These are phyloP conservation scores for Agaricus sinodeliciosus DNA, from an alignment of 768 basidiomycete genomes.

Conservation along the genomic window DNA sequence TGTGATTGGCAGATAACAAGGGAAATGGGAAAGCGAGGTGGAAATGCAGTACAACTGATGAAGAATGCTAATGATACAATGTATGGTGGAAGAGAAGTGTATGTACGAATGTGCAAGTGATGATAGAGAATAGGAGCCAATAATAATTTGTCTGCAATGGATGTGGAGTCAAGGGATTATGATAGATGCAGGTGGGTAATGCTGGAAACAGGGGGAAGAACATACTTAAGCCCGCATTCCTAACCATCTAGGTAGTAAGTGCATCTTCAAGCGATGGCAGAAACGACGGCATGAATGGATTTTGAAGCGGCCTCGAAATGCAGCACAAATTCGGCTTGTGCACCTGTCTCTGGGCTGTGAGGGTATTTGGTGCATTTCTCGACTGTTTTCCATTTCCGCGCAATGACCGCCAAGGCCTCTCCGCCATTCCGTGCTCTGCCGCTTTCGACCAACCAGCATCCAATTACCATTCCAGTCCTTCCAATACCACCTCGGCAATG, in stretches of 20 bases:
- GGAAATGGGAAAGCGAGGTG: no score
- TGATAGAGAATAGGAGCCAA: no score
- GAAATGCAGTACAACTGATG: no score
- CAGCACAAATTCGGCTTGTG: constrained; percentile 70
- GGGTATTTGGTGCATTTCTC: constrained; percentile 75
- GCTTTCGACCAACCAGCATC: constrained; percentile 74
- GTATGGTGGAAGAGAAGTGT: no score
- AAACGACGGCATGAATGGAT: constrained; percentile 1
- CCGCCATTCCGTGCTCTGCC: constrained; percentile 54
- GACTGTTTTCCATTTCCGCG: constrained; percentile 64
- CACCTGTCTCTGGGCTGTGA: constrained; percentile 73
- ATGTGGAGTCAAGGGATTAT: no score
- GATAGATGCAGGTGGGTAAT: neutral
- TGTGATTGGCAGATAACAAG: no score
- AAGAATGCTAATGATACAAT: no score
- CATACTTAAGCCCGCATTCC: neutral
- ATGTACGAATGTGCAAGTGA: no score
- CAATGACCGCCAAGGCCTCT: constrained; percentile 60
- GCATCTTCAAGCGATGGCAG: neutral
- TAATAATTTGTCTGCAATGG: no score
- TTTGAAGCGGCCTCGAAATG: constrained; percentile 34
- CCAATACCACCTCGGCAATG: constrained; percentile 81
- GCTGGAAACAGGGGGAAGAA: neutral
- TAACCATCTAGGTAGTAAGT: no score
- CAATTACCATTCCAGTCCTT: constrained; percentile 54